phyloP scores from a whole-genome alignment of 495 filamentous ascomycete species.

The Hypoxylon lienhwacheense region DNA sequence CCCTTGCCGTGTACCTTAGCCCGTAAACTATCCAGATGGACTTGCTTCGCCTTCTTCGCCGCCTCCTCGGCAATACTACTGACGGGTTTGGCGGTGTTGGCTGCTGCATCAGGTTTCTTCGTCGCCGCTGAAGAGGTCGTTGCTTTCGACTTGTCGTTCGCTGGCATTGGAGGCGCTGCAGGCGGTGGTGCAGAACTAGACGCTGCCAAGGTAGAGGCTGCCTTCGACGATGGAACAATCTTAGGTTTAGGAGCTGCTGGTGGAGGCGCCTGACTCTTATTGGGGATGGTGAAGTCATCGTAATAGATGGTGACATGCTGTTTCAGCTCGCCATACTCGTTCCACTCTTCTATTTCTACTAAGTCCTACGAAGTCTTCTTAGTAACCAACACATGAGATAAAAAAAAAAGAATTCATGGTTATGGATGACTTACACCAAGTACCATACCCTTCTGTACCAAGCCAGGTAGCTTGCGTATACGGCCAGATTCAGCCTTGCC shows the following conservation, averaged over 20 bases:
- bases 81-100: conserved; percentile 48
- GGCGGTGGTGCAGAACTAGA: conserved; percentile 28
- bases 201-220: conserved; percentile 39
- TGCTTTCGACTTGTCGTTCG: conserved; percentile 23
- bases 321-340: conserved; percentile 95
- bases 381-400: background rate
- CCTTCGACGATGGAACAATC: conserved; percentile 39
- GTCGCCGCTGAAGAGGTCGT: conserved; percentile 18
- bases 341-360: conserved; percentile 96
- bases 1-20: conserved; percentile 46
- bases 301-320: conserved; percentile 67
- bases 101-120: conserved; percentile 21
- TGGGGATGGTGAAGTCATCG: conserved; percentile 55
- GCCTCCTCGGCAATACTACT: conserved; percentile 70
- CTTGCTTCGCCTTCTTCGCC: conserved; percentile 62
- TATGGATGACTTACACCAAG: conserved; percentile 68
- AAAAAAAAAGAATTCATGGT: background rate
- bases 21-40: conserved; percentile 47
- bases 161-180: conserved; percentile 30
- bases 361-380: conserved; percentile 64
- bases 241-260: conserved; percentile 36
- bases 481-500: conserved; percentile 60
- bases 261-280: conserved; percentile 44
- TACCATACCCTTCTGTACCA: conserved; percentile 86
- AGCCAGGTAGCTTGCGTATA: conserved; percentile 77